Base-by-base conservation (phyloP, 192 early-diverging fungal species). In the Linnemannia schmuckeri region DNA sequence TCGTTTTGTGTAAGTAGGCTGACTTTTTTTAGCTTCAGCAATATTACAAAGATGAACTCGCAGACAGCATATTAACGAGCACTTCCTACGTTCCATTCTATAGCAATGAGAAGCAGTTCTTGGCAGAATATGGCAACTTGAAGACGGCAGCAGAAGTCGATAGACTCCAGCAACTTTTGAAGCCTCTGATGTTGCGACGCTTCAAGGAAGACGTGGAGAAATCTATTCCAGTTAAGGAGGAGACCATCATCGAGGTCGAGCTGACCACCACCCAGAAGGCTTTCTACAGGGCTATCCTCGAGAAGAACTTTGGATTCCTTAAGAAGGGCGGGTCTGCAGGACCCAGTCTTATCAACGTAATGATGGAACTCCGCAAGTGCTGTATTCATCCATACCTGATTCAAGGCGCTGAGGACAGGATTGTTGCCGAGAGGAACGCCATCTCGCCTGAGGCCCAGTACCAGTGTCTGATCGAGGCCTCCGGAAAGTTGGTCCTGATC, bases 161-260 rank as follows among this genome's bases (percentile, higher is more conserved):
- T 79, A 92, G 92, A 37, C 79, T 97, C 0, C 96, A 97, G 76
- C 89, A 83, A 24, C 85, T 97, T 57, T 80, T 97, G 42, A 96
- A 97, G 77, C 96, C 96, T 30, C 89, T 97, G 66, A 97, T 97
- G 96, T 83, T 97, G 70, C 90, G 96, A 74, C 92, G 96, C 44
- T 92, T 97, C 85, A 97, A 97, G 86, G 96, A 97, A 88, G 96
- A 97, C 88, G 96, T 97, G 6, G 96, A 97, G 88, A 96, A 96
- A 83, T 93, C 93, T 0, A 96, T 97, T 85, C 96, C 96, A 18
- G 93, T 97, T 75, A 97, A 97, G 81, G 96, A 97, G 90, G 96
- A 97, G 82, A 97, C 96, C 18, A 94, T 97, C n/a, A 93, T 97
- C 33, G 96, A 97, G 89, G 96, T 97, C 69, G 95, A 96, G 83